Evolutionary conservation across 352 stramenopile genomes (phyloP), one percentile per base, ranked within the genome.

Genomic region (Globisporangium recalcitrans): DNA sequence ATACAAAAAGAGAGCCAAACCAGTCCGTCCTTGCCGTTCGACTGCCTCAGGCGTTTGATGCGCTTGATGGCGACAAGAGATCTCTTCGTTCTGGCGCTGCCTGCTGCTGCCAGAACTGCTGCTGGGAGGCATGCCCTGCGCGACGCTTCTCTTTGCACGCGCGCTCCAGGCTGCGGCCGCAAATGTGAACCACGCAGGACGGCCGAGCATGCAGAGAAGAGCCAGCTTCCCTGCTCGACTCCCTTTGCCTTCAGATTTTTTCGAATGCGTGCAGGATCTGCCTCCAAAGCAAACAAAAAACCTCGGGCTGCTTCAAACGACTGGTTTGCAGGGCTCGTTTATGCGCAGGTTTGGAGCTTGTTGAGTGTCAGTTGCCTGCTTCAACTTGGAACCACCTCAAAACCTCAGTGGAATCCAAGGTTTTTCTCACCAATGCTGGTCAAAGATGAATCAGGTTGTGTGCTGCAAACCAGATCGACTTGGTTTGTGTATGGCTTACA

Each of bases 401-500:
- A 62, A 62, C 56, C 56, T 53, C 22, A 16, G 4, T 1, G 1
- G 3, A 22, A 40, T 13, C 16, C 47, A 55, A 55, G 44, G 42
- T 63, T 63, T 55, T 63, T 63, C n/a, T 6, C 16, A 24, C 36
- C 48, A 54, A 53, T 13, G 8, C 16, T 59, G 7, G 16, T 52
- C 24, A 19, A 52, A 31, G 46, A 52, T 21, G 58, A 64, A 64
- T 64, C 59, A 64, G 60, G 52, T 44, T 44, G n/a, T 44, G 36
- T 14, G 36, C 14, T 44, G 36, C 31, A 55, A 40, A 52, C 27
- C 42, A 57, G 46, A 69, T 62, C 49, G 48, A 52, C 44, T 58
- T 16, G 46, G 1, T 1, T 2, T 65, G 49, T 77, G 71, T 84
- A 81, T 81, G 60, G 6, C 9, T 64, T 68, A 68, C 42, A 57